These are phyloP conservation scores for Ulota crispa DNA, from an alignment of 225 moss, liverwort and hornwort species.

Conservation along the genomic window DNA sequence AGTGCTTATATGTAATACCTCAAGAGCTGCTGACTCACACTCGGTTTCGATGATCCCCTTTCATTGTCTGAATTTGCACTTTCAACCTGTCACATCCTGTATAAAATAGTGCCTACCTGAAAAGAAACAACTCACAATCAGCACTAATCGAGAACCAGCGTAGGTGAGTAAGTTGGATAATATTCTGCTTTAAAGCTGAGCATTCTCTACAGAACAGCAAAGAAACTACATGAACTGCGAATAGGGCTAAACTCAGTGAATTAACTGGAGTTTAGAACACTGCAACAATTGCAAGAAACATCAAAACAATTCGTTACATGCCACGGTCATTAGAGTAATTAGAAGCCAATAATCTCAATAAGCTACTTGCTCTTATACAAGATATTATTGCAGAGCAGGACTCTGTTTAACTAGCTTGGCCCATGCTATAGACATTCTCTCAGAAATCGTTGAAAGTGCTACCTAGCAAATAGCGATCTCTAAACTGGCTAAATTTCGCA, in stretches of 20 bases:
- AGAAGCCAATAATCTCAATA: neutral
- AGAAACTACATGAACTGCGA: neutral
- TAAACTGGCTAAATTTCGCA: too few species aligned
- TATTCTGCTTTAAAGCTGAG: neutral
- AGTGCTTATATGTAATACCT: neutral
- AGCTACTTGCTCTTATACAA: neutral
- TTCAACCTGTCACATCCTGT: neutral
- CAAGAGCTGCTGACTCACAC: neutral
- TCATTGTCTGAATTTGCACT: neutral
- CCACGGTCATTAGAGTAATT: neutral
- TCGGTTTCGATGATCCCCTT: neutral
- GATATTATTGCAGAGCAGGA: neutral
- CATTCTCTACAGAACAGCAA: neutral
- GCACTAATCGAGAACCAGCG: slow-evolving; percentile 8
- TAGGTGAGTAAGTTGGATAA: slow-evolving; percentile 22
- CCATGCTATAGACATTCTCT: neutral
- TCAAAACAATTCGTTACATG: neutral
- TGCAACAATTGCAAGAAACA: neutral
- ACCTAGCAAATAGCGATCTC: too few species aligned
- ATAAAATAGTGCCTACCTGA: neutral
- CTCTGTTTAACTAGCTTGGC: neutral
- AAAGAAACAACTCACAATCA: slow-evolving; percentile 1
- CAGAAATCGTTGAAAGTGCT: neutral
- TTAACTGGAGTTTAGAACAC: neutral
- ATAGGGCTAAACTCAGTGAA: neutral